Evolutionary conservation across 192 early-diverging fungal species (phyloP).

Genomic region (Pilaira anomala): DNA sequence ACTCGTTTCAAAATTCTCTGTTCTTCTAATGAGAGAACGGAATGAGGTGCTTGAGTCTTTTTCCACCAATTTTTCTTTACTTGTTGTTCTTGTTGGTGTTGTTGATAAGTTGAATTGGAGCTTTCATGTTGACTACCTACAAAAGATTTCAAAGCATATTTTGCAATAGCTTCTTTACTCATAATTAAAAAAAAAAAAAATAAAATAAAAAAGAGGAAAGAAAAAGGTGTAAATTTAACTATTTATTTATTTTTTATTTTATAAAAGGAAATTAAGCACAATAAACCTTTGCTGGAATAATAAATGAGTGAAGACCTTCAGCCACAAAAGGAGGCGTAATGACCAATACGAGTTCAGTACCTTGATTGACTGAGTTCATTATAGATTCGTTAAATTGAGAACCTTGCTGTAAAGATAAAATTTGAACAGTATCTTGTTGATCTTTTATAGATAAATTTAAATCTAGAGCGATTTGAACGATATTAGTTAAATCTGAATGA

Average conservation of each 20-base stretch:
- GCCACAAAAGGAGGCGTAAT: conserved; percentile 30
- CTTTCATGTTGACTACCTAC: background rate
- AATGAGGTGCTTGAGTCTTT: background rate
- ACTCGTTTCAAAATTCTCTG: conserved; percentile 33
- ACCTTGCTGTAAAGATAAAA: conserved; percentile 24
- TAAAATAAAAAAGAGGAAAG: background rate
- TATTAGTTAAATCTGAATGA: conserved; percentile 22
- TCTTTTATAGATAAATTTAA: conserved; percentile 59
- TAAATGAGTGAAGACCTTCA: conserved; percentile 24
- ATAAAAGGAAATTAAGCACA: conserved; percentile 16
- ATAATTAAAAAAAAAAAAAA: background rate
- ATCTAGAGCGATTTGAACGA: conserved; percentile 61
- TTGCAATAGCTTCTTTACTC: conserved; percentile 13
- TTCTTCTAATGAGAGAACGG: conserved; percentile 14
- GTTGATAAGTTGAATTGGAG: background rate
- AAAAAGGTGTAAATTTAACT: no score
- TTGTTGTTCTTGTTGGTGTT: background rate
- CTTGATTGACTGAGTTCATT: conserved; percentile 20
- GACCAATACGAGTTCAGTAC: conserved; percentile 16
- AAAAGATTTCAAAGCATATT: conserved; percentile 10
- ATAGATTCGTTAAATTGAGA: conserved; percentile 14
- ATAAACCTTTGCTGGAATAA: conserved; percentile 30
- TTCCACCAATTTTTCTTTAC: conserved; percentile 18
- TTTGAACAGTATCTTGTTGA: conserved; percentile 63
- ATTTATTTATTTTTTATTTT: no score